A percentile compares a stretch with the other conserved stretches of the same genome.
Conservation (phyloP, 441 rosid genomes). For the Pelargonium fulgidum region DNA sequence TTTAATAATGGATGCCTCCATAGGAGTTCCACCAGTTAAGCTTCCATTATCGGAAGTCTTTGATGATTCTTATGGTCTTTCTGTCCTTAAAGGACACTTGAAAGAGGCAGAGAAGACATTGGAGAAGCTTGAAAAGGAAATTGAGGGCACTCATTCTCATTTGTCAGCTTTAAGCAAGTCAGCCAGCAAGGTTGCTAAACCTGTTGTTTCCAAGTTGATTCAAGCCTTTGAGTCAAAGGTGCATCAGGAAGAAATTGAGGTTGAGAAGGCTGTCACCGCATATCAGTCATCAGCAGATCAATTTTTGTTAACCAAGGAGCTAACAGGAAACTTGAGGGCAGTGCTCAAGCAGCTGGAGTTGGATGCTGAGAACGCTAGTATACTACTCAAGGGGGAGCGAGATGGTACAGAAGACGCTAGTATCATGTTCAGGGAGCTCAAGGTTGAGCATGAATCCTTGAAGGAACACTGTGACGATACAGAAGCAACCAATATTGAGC, state of each 20-base stretch:
- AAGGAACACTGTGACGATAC: conserved; percentile 40
- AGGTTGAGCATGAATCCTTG: conserved; percentile 43
- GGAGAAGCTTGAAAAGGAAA: conserved; percentile 55
- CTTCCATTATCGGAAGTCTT: conserved; percentile 30
- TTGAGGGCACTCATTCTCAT: conserved; percentile 46
- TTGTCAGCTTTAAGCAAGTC: conserved; percentile 32
- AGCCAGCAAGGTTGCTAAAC: conserved; percentile 38
- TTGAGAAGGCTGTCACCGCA: conserved; percentile 33
- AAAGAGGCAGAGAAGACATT: conserved; percentile 51
- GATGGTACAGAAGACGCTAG: conserved; percentile 36
- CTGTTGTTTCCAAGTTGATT: conserved; percentile 74
- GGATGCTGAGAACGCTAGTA: conserved; percentile 45
- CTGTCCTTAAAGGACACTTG: conserved; percentile 40
- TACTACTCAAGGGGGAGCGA: conserved; percentile 37
- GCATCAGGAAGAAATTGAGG: conserved; percentile 53
- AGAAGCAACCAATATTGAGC: conserved; percentile 57
- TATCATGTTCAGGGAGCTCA: conserved; percentile 37
- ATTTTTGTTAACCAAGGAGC: conserved; percentile 41
- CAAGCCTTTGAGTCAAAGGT: conserved; percentile 78
- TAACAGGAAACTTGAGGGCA: conserved; percentile 44
- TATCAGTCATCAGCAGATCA: conserved; percentile 38
- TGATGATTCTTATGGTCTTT: conserved; percentile 40
- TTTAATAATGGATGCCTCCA: conserved; percentile 14
- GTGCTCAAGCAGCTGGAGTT: conserved; percentile 47
- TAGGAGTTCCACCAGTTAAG: conserved; percentile 18